Evolutionary conservation across 129 eudicot genomes (phyloP), one percentile per base, ranked within the genome.

Genomic region (Glebionis coronaria): DNA sequence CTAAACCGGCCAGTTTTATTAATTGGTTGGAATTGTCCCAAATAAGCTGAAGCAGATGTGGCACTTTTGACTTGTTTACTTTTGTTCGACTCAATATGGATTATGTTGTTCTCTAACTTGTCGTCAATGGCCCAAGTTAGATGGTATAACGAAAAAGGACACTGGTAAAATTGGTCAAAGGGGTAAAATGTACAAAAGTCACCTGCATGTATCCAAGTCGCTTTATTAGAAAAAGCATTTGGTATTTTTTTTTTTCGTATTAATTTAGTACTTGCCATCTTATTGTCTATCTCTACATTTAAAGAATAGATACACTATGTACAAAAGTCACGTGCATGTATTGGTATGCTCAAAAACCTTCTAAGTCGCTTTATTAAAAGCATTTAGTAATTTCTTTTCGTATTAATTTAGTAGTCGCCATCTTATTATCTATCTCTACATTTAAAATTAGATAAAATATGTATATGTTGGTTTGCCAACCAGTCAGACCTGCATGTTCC

Each of bases 121-220:
- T 55, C 11, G 63, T 55, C 11, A 46, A 61, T 45, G 25, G 19
- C 13, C 42, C 25, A 53, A 38, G 44, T 18, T 20, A 3, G 18
- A 51, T 20, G n/a, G 29, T 35, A 27, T 16, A 51, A 18, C 60
- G 18, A 27, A 11, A 28, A 67, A 28, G 21, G 12, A 16, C 28
- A 66, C 18, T 8, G 61, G 60, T 50, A 4, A 28, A 63, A 12
- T 3, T 31, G 20, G 56, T 25, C 27, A 31, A 27, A 12, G 27
- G 44, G 20, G 63, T 14, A 13, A 49, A 13, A 35, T 35, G 42
- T 6, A 35, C 7, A 35, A 35, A 31, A 9, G 18, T 35, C n/a
- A 15, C 28, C 25, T 27, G 31, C 66, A 3, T 59, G 68, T 45
- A 44, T 64, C 25, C 47, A 65, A 47, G n/a, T 65, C 27, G 2